A percentile compares a stretch with the other conserved stretches of the same genome.
Evolutionary conservation across 768 basidiomycete species (phyloP).

Genomic region (Leucocoprinus sp.): DNA sequence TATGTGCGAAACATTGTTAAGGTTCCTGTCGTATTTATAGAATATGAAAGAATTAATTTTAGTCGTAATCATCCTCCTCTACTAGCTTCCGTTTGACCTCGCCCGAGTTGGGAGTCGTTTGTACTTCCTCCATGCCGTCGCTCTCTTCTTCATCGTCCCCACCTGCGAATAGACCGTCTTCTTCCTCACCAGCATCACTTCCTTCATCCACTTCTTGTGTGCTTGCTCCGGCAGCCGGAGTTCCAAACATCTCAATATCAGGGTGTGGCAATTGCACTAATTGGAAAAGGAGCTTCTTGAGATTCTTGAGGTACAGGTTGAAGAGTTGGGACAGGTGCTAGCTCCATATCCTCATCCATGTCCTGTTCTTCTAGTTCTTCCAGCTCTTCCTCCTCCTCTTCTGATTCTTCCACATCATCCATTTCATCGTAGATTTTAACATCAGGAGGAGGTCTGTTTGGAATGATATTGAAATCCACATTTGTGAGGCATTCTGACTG

Average conservation of each 20-base stretch:
- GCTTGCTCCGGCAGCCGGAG: conserved; percentile 28
- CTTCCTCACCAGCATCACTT: conserved; percentile 68
- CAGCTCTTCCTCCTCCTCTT: conserved; percentile 55
- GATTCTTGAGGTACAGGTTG: conserved; percentile 28
- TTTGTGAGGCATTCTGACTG: conserved; percentile 63
- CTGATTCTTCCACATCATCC: conserved; percentile 75
- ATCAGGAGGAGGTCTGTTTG: conserved; percentile 76
- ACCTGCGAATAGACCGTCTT: conserved; percentile 70
- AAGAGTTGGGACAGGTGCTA: conserved; percentile 21
- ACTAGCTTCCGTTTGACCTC: conserved; percentile 74
- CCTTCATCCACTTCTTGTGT: conserved; percentile 40
- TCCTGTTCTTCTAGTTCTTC: conserved; percentile 32
- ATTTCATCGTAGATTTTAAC: conserved; percentile 71
- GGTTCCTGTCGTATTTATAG: conserved; percentile 13
- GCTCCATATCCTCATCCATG: conserved; percentile 62
- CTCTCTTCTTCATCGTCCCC: conserved; percentile 74
- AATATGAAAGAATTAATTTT: too few species aligned
- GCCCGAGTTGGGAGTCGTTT: conserved; percentile 41
- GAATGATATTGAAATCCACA: conserved; percentile 81
- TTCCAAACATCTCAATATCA: conserved; percentile 60
- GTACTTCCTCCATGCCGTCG: conserved; percentile 76
- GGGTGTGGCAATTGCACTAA: conserved; percentile 54
- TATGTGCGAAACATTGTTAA: conserved; percentile 11
- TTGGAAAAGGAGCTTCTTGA: conserved; percentile 47
- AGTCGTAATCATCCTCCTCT: conserved; percentile 86